phyloP scores from a whole-genome alignment of 345 rosid genomes.

The Raphanus raphanistrum region DNA sequence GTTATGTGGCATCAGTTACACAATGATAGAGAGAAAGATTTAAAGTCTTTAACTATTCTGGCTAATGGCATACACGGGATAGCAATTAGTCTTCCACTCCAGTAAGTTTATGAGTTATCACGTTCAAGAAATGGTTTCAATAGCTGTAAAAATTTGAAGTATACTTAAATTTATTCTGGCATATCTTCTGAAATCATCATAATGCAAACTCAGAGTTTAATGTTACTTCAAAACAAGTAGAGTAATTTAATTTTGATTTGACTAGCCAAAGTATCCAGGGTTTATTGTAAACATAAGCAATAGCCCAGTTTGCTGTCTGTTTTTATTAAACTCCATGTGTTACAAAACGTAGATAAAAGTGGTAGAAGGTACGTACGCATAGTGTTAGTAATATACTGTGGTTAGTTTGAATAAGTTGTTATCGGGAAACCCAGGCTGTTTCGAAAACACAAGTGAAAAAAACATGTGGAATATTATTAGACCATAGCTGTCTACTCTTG shows the following conservation, averaged over 20 bases:
- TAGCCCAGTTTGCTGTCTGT: background rate
- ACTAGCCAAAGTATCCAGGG: background rate
- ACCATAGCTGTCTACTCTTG: conserved; percentile 35
- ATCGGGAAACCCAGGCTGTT: conserved; percentile 14
- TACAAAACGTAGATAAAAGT: background rate
- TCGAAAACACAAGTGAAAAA: conserved; percentile 10
- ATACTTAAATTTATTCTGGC: no score
- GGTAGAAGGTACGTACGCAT: conserved; percentile 9
- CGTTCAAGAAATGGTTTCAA: no score
- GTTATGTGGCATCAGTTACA: background rate
- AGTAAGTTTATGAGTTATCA: no score
- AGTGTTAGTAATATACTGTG: background rate
- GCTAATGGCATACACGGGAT: no score
- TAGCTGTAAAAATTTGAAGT: no score
- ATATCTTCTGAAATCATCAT: no score
- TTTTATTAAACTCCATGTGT: background rate
- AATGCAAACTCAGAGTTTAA: no score
- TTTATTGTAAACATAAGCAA: background rate
- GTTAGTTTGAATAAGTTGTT: background rate
- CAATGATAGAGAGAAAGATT: no score
- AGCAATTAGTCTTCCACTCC: no score
- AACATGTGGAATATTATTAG: conserved; percentile 37
- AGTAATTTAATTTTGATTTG: no score
- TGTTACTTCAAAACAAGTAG: no score
- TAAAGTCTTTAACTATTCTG: no score